Evolutionary conservation across 2,329 filamentous ascomycete genomes (phyloP), one percentile per base, ranked within the genome.

Genomic region (Plectosphaerella cucumerina): DNA sequence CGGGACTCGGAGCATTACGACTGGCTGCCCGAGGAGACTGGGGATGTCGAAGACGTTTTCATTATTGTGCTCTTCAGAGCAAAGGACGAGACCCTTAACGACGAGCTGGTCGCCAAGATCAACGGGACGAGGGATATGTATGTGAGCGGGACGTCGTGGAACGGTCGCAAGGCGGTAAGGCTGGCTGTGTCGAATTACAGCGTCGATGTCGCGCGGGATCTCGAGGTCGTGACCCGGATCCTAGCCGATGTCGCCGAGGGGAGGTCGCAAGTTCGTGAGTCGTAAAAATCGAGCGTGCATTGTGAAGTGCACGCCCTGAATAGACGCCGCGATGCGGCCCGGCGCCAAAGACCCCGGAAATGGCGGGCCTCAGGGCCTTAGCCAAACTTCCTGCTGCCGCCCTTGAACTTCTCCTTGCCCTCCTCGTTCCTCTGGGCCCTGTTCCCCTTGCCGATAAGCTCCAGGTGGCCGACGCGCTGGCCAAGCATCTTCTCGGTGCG

Each of bases 121-220:
- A 96, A 96, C 62, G 77, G 69, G 5, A 85, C 81, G 1, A 78
- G 84, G 39, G 82, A 81, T 61, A 86, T 96, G 61, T 96, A 92
- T 62, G 87, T 96, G 5, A 91, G 88, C 53, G 89, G 89, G 0
- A 96, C 90, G 12, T 76, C 70, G 44, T 97, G 91, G 90, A 74
- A 83, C 41, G 88, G 87, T 0, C 71, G 75, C 51, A 80, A 85
- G 51, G 92, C 92, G 9, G 87, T 85, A 54, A 78, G 93, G n/a
- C 82, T 96, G 59, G 92, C 93, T 0, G 83, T 96, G 41, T 87
- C 88, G 37, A 97, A 89, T 62, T 96, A 91, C 90, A 82, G 81
- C 66, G 86, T 89, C 2, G 77, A 92, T 61, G 76, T 85, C 0
- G 75, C 84, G 45, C 76, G 77, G 53, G 91, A 96, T 63, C 70